Conservation (phyloP, 2,329 filamentous ascomycete genomes). For the Ambrosiella cleistominuta region DNA sequence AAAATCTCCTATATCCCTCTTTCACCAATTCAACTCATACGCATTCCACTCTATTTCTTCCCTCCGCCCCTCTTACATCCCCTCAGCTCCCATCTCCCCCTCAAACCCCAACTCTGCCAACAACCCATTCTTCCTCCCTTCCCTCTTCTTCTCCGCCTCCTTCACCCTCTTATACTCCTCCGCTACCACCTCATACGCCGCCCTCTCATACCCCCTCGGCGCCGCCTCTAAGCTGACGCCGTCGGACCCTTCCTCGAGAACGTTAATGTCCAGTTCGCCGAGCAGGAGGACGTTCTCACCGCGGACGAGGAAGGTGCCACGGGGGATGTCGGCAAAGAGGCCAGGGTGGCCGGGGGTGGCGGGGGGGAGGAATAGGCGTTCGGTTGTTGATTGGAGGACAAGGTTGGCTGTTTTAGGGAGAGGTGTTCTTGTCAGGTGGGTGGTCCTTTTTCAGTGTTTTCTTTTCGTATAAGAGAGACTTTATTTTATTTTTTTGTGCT, state of each 20-base stretch:
- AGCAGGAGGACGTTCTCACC: slow-evolving; percentile 94
- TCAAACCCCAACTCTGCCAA: slow-evolving; percentile 70
- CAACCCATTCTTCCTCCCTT: slow-evolving; percentile 56
- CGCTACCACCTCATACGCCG: slow-evolving; percentile 51
- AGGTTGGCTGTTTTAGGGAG: slow-evolving; percentile 55
- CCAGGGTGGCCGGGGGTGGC: slow-evolving; percentile 26
- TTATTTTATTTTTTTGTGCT: too few species aligned
- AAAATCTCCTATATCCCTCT: slow-evolving; percentile 7
- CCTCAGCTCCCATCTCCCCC: slow-evolving; percentile 37
- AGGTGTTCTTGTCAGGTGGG: background rate
- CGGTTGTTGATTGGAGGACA: slow-evolving; percentile 80
- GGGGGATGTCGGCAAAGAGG: slow-evolving; percentile 67
- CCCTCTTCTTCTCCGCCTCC: slow-evolving; percentile 47
- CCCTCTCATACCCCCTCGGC: slow-evolving; percentile 48
- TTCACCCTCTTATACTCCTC: slow-evolving; percentile 57
- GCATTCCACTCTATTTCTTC: background rate
- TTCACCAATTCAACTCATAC: background rate
- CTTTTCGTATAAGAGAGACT: too few species aligned
- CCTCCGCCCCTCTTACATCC: slow-evolving; percentile 24
- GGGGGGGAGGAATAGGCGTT: slow-evolving; percentile 56
- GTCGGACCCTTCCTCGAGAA: slow-evolving; percentile 65
- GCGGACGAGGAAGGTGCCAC: slow-evolving; percentile 78
- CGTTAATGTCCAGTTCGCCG: slow-evolving; percentile 92
- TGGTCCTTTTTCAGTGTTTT: background rate
- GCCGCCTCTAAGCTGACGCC: slow-evolving; percentile 54